Percentiles rank a stretch among this genome's conserved stretches.
Evolutionary conservation across 345 rosid species (phyloP).

Genomic region (Abelmoschus esculentus): DNA sequence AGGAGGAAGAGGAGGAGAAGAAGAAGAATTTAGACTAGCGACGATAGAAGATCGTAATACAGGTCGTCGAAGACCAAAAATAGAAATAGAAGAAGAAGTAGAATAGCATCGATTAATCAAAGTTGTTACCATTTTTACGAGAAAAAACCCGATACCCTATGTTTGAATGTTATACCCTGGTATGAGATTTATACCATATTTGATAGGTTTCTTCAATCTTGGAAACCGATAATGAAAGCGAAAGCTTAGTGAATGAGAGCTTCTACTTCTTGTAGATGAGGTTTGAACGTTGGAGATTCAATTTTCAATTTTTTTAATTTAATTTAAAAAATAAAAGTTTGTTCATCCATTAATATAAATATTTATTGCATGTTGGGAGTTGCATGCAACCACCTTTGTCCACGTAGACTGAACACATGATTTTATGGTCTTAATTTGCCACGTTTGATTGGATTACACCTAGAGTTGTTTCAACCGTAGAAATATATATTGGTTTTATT

Average conservation of each 20-base stretch:
- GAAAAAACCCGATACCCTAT: neutral
- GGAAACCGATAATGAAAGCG: conserved; percentile 51
- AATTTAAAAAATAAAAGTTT: neutral
- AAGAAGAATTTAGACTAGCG: conserved; percentile 32
- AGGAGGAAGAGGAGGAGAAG: conserved; percentile 30
- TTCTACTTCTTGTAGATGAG: conserved; percentile 49
- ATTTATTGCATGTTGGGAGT: neutral
- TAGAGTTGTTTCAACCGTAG: neutral
- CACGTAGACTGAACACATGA: conserved; percentile 7
- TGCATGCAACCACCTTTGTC: conserved; percentile 5
- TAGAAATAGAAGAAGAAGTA: conserved; percentile 7
- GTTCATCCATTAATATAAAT: conserved; percentile 8
- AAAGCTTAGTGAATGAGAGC: conserved; percentile 42
- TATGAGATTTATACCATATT: neutral
- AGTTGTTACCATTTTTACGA: conserved; percentile 67
- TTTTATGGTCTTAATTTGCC: neutral
- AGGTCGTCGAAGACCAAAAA: conserved; percentile 18
- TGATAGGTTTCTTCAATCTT: too few species aligned
- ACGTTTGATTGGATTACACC: neutral
- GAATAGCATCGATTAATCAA: conserved; percentile 51
- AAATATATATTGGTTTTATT: too few species aligned
- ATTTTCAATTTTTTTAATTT: neutral
- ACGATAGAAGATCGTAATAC: conserved; percentile 31
- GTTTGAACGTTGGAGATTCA: conserved; percentile 29
- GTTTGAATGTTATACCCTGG: conserved; percentile 20